Evolutionary conservation across 148 eudicot species (phyloP), one percentile per base, ranked within the genome.

Genomic region (Persicaria tinctoria): DNA sequence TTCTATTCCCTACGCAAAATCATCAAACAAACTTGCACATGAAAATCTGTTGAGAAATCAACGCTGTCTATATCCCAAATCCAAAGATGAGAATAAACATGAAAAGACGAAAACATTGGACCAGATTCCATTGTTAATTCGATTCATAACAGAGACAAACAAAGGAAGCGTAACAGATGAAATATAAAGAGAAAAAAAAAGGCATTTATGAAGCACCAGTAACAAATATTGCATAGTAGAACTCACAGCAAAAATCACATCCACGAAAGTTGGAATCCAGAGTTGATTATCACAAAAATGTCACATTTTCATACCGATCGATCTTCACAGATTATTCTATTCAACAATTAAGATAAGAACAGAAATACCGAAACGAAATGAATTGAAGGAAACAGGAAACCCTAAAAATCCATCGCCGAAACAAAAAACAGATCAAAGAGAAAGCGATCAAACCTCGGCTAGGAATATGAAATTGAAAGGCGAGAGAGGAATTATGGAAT

Each of bases 361-460:
- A 17, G 17, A 55, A 55, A 16, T n/a, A n/a, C 62, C 6, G 1
- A 16, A 55, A 55, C 59, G 18, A 63, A 11, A 9, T 32, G 68
- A 57, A 9, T 8, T 27, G 9, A 7, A 7, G 6, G 0, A 57
- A 5, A 32, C 46, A 9, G 45, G 1, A 59, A 59, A 59, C 64
- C 64, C 64, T 59, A 59, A 50, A 50, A 63, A 70, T 64, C 41
- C 10, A 68, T 18, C 27, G 51, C 1, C 23, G 73, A 18, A 48
- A 70, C 14, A 5, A 46, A 70, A 32, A 5, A 77, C 17, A 68
- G 60, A 32, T 14, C 44, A 54, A 41, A 4, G 6, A 59, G 62
- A 45, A 70, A 13, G 32, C 45, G 51, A 11, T 50, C 73, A 45
- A 70, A 70, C 73, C 73, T 70, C 73, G 49, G 51, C 32, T 50